These are phyloP conservation scores for Aspergillus sp. DNA, from an alignment of 2,329 filamentous ascomycete genomes.

Conservation along the genomic window DNA sequence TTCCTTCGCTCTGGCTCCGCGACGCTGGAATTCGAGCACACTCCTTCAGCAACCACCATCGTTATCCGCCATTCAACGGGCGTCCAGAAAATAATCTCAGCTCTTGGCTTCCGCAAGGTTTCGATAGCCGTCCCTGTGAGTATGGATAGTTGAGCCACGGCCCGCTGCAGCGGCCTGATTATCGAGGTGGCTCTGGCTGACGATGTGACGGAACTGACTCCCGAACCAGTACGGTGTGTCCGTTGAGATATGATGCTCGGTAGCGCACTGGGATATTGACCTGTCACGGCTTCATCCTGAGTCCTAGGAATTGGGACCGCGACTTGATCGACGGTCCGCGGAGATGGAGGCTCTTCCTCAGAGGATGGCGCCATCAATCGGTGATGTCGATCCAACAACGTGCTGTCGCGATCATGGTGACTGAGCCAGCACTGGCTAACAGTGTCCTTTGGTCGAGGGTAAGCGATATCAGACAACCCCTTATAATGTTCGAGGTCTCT, in stretches of 20 bases:
- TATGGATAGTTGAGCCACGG: background rate
- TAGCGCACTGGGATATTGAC: too few species aligned
- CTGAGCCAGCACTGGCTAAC: too few species aligned
- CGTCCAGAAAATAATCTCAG: background rate
- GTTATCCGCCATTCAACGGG: background rate
- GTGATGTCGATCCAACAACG: too few species aligned
- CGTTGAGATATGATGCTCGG: background rate
- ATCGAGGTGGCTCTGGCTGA: background rate
- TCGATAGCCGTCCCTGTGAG: background rate
- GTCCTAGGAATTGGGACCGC: background rate
- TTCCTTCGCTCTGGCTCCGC: background rate
- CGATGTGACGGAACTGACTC: too few species aligned
- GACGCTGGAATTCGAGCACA: background rate
- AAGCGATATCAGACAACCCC: too few species aligned
- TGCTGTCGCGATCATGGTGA: too few species aligned
- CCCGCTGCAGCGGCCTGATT: background rate
- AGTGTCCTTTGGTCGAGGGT: too few species aligned
- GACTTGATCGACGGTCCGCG: constrained; percentile 18
- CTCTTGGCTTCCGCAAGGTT: background rate
- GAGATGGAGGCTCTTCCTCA: constrained; percentile 12
- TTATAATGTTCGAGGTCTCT: too few species aligned
- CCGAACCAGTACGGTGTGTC: background rate
- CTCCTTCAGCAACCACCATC: background rate
- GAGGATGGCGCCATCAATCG: too few species aligned
- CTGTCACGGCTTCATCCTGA: too few species aligned